phyloP scores from a whole-genome alignment of 345 rosid genomes.

The Raphanus sativus region DNA sequence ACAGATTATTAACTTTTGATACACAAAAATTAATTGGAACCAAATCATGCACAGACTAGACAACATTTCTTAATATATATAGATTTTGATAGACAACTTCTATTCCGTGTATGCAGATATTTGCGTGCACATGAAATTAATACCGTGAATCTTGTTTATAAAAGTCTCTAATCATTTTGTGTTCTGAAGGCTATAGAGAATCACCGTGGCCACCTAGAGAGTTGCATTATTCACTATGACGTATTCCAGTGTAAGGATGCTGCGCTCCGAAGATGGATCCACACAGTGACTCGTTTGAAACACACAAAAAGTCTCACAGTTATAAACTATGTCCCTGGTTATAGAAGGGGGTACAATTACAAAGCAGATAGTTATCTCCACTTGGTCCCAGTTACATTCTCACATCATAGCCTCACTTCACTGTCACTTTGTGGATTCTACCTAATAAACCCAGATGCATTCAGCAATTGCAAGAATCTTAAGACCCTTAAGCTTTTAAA shows the following conservation, averaged over 20 bases:
- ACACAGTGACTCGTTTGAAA: neutral
- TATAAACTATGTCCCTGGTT: neutral
- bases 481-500: constrained; percentile 15
- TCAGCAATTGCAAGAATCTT: constrained; percentile 4
- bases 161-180: neutral
- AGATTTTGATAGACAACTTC: neutral
- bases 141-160: neutral
- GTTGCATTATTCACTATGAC: neutral
- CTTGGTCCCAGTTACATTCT: neutral
- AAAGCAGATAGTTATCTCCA: neutral
- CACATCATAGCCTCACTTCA: constrained; percentile 1
- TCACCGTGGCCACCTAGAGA: constrained; percentile 5
- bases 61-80: neutral
- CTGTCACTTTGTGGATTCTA: constrained; percentile 4
- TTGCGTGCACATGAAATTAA: neutral
- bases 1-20: neutral
- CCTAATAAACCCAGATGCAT: neutral
- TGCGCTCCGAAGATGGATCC: constrained; percentile 11
- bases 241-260: neutral
- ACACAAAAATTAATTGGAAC: neutral
- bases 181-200: neutral
- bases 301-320: neutral
- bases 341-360: neutral
- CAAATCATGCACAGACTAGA: neutral
- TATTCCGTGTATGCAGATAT: neutral